Evolutionary conservation across 2,329 filamentous ascomycete species (phyloP), one percentile per base, ranked within the genome.

Genomic region (Purpureocillium takamizusanense): DNA sequence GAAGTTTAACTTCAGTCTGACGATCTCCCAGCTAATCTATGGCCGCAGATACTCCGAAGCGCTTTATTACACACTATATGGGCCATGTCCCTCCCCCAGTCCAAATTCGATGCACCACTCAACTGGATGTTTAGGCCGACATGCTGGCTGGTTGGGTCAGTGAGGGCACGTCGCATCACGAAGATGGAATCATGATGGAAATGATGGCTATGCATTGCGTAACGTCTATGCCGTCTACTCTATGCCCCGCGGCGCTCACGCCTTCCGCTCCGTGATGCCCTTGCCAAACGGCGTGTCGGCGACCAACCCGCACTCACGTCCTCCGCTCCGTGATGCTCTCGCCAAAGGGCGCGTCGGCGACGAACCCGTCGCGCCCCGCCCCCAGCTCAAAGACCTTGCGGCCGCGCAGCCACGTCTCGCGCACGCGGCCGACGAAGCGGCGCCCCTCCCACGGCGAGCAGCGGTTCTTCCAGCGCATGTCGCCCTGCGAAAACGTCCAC

Each of bases 391-490:
- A 94, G n/a, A 95, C 72, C 56, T 74, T 80, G 46, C 66, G 67
- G 0, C 89, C 89, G 7, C 88, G 72, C 44, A 95, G 55, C 84
- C 86, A 95, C 7, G 89, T 95, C 70, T 94, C 86, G 42, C 66
- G 69, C 10, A 95, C 88, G 42, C 87, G 76, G 1, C 89, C 89
- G 34, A 71, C 74, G 51, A 95, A 81, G 25, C 67, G 72, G 60
- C 82, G 83, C 15, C 86, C 86, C 58, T 95, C 83, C 71, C 94
- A 95, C 0, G 89, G 88, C 40, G 82, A 88, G 67, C 87, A 89
- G 54, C 87, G 86, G 62, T 95, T 95, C 61, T 87, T 81, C 75
- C 94, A 98, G 48, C 92, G 74, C 88, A 98, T 94, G 36, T 87
- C 86, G 44, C 75, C 79, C 14, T 74, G 70, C 41, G 76, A 65